Evolutionary conservation across 78 protist species (phyloP), one percentile per base, ranked within the genome.

Genomic region (Dictyostelium brefeldianum): DNA sequence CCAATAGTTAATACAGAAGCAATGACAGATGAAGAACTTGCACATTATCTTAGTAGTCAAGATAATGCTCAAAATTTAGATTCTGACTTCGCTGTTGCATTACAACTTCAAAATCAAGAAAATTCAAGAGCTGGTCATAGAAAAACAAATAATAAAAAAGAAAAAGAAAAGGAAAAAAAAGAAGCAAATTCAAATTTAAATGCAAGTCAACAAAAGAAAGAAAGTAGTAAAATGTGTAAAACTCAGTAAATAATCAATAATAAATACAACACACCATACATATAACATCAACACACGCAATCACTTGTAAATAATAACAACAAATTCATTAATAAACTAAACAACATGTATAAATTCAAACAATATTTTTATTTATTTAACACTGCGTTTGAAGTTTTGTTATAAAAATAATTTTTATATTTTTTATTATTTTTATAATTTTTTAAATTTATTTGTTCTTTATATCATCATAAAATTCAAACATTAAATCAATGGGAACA

Each of bases 11-110:
- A 81, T 29, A 31, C 78, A 2, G 43, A 79, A 36, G 62, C 46
- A 53, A 74, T 85, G 82, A 62, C 92, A 0, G 92, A 85, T 64
- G 92, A 85, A 64, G 83, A 85, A 48, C 78, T 75, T 59, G 92
- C 92, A 25, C 57, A 77, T 15, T 85, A 77, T 50, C 25, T 85
- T 9, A 41, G 27, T 18, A 59, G 48, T 7, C 84, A 85, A 85
- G 57, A 53, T 20, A 59, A 47, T 47, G 47, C 11, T 7, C 31
- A 10, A 15, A 31, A 71, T 18, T 36, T 59, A 14, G 80, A 85
- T 31, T 50, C 31, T 20, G 92, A 85, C 46, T 85, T 53, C 64
- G 67, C 48, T 6, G 78, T 85, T 25, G 92, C 92, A 10, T 22
- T 85, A 0, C 78, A 77, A 77, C 54, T 85, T 11, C 91, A 84